Evolutionary conservation across 805 yeast species (phyloP), one percentile per base, ranked within the genome.

Genomic region (Blastobotrys muscicola): DNA sequence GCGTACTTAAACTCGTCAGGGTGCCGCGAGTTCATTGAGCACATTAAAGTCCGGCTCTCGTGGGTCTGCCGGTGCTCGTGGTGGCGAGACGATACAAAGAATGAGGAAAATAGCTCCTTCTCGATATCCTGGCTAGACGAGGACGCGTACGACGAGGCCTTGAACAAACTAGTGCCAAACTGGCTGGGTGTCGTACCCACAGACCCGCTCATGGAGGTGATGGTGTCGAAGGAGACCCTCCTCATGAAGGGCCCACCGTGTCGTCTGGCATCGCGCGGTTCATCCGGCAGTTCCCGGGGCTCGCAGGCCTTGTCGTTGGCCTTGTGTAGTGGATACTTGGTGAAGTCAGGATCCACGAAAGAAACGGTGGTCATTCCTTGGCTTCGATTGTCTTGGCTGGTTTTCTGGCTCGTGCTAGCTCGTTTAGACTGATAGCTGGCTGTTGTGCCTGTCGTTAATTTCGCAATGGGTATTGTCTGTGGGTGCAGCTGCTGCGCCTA

Each of bases 211-310:
- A 33, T 29, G 8, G 47, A 41, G 3, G 46, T 37, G 26, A 51
- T 51, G 30, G 52, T 51, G 30, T 51, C 54, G 35, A 51, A 51
- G 33, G 52, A 49, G 12, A 51, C 54, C 8, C 44, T 33, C 11
- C 44, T 26, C 6, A 15, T 14, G 23, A 20, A 41, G 9, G 39
- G 30, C 15, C 36, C 12, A n/a, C 30, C 13, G 14, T 13, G 7
- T 11, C 38, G 38, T 34, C 37, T 10, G 6, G 6, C n/a, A 34
- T 11, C 20, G 23, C 39, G 35, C 3, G 12, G 36, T 13, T 12
- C 16, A 12, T 39, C 42, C 12, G 11, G 26, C 2, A n/a, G 29
- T 4, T 13, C 39, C 20, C 29, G 29, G 33, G 42, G 12, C 12
- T 15, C 26, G 7, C 13, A 35, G 12, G 36, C 20, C 29, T 30